Conservation (phyloP, 2,329 filamentous ascomycete genomes). For the Alternaria brassicicola region DNA sequence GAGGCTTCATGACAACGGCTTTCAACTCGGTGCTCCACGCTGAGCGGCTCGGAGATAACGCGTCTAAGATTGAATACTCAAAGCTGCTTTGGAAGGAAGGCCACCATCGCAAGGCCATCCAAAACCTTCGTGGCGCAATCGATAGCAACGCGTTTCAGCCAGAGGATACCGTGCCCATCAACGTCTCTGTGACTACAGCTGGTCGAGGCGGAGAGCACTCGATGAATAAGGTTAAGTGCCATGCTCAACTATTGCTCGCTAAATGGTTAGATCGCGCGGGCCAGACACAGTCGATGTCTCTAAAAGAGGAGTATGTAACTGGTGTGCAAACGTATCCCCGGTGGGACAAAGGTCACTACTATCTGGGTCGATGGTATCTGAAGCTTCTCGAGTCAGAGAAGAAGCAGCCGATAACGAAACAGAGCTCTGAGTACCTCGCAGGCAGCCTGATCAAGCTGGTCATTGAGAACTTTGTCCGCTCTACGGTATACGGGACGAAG, state of each 20-base stretch:
- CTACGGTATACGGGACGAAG: constrained; percentile 86
- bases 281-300: constrained; percentile 81
- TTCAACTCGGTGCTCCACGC: constrained; percentile 95
- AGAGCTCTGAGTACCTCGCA: constrained; percentile 63
- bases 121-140: constrained; percentile 86
- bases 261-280: constrained; percentile 98
- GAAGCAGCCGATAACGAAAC: constrained; percentile 73
- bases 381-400: constrained; percentile 93
- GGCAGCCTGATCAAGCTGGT: constrained; percentile 88
- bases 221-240: constrained; percentile 69
- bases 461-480: constrained; percentile 90
- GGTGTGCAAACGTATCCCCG: constrained; percentile 71
- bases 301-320: constrained; percentile 75
- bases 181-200: constrained; percentile 47
- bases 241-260: constrained; percentile 85
- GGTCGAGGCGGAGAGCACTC: constrained; percentile 42
- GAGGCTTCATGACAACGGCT: constrained; percentile 81
- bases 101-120: constrained; percentile 92
- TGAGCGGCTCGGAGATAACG: constrained; percentile 79
- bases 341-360: constrained; percentile 98
- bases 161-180: constrained; percentile 45
- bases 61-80: constrained; percentile 92
- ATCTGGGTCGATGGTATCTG: constrained; percentile 95
- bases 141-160: constrained; percentile 75
- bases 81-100: constrained; percentile 92